A percentile compares a stretch with the other conserved stretches of the same genome.
Conservation (phyloP, 2,329 filamentous ascomycete species). For the Fusarium vanettenii region DNA sequence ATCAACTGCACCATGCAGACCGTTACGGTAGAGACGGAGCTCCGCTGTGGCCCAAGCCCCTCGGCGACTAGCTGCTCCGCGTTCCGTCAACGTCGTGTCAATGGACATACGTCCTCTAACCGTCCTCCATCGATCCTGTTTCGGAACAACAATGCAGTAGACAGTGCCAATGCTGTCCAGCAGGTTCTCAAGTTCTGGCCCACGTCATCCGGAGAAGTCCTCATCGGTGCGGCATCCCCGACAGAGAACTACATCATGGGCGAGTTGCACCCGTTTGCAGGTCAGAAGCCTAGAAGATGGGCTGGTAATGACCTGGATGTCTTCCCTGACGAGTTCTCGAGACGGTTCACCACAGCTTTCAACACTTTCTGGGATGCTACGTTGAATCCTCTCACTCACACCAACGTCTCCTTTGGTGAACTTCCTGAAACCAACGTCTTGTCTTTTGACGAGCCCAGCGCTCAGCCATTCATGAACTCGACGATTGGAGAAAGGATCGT, state of each 20-base stretch:
- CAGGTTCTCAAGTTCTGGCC: background rate
- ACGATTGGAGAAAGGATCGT: background rate
- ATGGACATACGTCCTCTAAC: background rate
- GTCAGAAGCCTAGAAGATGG: background rate
- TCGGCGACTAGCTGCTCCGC: background rate
- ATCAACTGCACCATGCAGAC: background rate
- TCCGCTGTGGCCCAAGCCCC: background rate
- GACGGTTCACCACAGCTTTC: constrained; percentile 1
- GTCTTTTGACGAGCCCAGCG: background rate
- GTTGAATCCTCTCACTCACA: background rate
- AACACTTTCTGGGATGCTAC: constrained; percentile 5
- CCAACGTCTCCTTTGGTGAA: background rate
- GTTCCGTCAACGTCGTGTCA: background rate
- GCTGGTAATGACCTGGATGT: background rate
- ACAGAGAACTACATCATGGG: constrained; percentile 3
- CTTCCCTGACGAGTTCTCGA: background rate
- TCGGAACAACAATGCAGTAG: background rate
- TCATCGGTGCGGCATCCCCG: background rate
- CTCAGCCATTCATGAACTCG: constrained; percentile 1
- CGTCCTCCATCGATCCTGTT: background rate
- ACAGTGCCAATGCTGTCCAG: background rate
- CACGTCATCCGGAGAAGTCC: background rate
- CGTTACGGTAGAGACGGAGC: background rate
- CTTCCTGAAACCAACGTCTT: background rate
- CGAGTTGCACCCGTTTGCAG: background rate